Evolutionary conservation across 768 basidiomycete genomes (phyloP).

Genomic region (Wakefieldia striispora): DNA sequence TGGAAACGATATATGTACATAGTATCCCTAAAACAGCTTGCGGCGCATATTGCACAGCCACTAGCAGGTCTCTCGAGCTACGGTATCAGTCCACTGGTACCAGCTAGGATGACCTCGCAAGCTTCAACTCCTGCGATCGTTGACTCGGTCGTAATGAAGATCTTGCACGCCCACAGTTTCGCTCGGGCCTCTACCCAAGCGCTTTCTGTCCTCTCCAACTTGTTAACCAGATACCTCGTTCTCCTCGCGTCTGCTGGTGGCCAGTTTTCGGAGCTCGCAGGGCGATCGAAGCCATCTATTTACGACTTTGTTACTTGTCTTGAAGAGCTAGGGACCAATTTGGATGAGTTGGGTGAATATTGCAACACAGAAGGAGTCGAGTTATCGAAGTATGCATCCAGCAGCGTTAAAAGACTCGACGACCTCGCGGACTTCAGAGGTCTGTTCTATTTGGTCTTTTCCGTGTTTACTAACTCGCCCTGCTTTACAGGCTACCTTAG

Average conservation of each 20-base stretch:
- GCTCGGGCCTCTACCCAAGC: slow-evolving; percentile 75
- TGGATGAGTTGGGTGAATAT: slow-evolving; percentile 71
- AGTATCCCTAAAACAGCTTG: neutral
- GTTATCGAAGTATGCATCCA: slow-evolving; percentile 62
- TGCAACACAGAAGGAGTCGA: slow-evolving; percentile 65
- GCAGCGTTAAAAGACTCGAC: slow-evolving; percentile 63
- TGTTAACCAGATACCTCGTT: slow-evolving; percentile 71
- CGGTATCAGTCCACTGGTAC: neutral
- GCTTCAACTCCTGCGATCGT: slow-evolving; percentile 56
- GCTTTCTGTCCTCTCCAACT: slow-evolving; percentile 65
- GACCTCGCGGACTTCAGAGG: slow-evolving; percentile 74
- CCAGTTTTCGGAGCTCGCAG: slow-evolving; percentile 73
- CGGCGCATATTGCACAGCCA: no score
- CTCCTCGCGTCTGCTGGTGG: slow-evolving; percentile 66
- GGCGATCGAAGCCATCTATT: slow-evolving; percentile 54
- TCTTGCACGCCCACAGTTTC: slow-evolving; percentile 77
- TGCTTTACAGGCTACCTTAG: slow-evolving; percentile 54
- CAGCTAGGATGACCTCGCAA: slow-evolving; percentile 33
- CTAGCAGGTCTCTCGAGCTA: no score
- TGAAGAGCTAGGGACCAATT: slow-evolving; percentile 68
- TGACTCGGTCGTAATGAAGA: slow-evolving; percentile 64
- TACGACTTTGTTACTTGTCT: slow-evolving; percentile 65
- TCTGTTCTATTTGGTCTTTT: slow-evolving; percentile 36
- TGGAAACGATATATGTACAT: neutral
- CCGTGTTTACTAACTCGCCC: slow-evolving; percentile 11